Conservation (phyloP, 78 protist species). For the Dictyostelium discoideum region dicty_2.7 NC_007088.5:842501-843000, state of each 20-base stretch:
- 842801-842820: not conserved
- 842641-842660: not conserved
- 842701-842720: not conserved
- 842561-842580: not conserved
- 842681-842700: conserved; percentile 1
- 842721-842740: not conserved
- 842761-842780: not conserved
- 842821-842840: not conserved
- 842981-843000: too few species aligned
- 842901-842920: not conserved
- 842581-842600: not conserved
- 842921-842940: not conserved
- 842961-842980: too few species aligned
- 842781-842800: not conserved
- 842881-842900: not conserved
- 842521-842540: not conserved
- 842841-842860: not conserved
- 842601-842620: not conserved
- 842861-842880: not conserved
- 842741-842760: not conserved
- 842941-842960: too few species aligned
- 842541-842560: not conserved
- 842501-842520: too few species aligned
- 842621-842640: not conserved
- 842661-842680: not conserved